Percentiles rank a stretch among this genome's conserved stretches.
Evolutionary conservation across 2,329 filamentous ascomycete genomes (phyloP).

Genomic region (Cadophora sp.): DNA sequence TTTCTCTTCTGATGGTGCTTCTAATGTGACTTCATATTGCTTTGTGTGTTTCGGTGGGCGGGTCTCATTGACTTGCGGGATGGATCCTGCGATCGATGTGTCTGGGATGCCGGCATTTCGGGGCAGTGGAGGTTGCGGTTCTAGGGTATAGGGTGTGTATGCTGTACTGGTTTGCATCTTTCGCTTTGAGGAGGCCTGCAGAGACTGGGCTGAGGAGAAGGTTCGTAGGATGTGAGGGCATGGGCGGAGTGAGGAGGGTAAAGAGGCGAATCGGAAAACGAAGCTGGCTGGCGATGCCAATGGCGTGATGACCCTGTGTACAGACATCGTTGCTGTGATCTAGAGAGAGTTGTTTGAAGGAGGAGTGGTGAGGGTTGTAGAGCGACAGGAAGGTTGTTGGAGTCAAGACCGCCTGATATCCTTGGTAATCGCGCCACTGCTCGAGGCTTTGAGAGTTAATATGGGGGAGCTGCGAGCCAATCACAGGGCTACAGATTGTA

Average conservation of each 20-base stretch:
- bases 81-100: conserved; percentile 63
- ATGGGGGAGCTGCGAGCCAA: conserved; percentile 16
- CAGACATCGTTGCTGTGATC: conserved; percentile 38
- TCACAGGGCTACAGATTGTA: conserved; percentile 26
- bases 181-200: conserved; percentile 59
- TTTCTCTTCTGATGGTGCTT: conserved; percentile 39
- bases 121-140: conserved; percentile 58
- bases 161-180: conserved; percentile 71
- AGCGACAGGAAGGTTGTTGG: not conserved
- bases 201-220: conserved; percentile 54
- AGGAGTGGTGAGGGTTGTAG: not conserved
- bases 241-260: conserved; percentile 46
- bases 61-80: conserved; percentile 52
- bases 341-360: conserved; percentile 4
- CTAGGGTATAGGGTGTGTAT: conserved; percentile 66
- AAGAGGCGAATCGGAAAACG: conserved; percentile 42
- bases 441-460: not conserved
- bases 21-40: conserved; percentile 41
- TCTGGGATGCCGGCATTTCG: conserved; percentile 65
- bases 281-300: conserved; percentile 43
- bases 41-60: conserved; percentile 51
- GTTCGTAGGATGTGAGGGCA: conserved; percentile 51
- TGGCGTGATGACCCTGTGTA: conserved; percentile 40
- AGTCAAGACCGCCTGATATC: not conserved
- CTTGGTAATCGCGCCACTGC: conserved; percentile 25